Conservation (phyloP, 306 rosid genomes). For the Vachellia collinsii region DNA sequence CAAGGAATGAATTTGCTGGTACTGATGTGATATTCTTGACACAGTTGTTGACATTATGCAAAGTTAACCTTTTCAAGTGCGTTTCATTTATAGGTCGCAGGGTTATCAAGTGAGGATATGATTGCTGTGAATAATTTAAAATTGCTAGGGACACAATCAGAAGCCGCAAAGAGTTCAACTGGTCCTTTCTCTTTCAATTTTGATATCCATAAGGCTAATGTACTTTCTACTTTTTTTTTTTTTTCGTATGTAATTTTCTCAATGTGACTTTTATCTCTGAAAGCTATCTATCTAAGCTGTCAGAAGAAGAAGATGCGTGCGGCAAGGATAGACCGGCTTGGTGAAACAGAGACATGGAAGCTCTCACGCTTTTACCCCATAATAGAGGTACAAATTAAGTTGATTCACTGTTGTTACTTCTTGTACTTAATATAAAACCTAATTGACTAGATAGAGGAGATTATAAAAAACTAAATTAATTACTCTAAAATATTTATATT, state of each 20-base stretch:
- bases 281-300: constrained; percentile 32
- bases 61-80: constrained; percentile 33
- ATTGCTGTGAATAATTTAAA: constrained; percentile 77
- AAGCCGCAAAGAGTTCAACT: constrained; percentile 53
- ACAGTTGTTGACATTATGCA: constrained; percentile 17
- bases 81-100: constrained; percentile 69
- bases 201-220: constrained; percentile 76
- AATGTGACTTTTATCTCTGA: constrained; percentile 37
- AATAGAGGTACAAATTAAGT: constrained; percentile 69
- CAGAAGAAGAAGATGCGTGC: constrained; percentile 95
- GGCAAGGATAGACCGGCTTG: constrained; percentile 74
- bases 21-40: constrained; percentile 14
- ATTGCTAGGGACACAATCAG: constrained; percentile 72
- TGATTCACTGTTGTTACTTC: neutral
- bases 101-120: constrained; percentile 72
- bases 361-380: constrained; percentile 91
- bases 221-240: constrained; percentile 25
- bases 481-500: too few relatives aligned
- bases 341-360: constrained; percentile 77
- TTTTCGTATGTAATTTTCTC: constrained; percentile 13
- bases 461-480: too few relatives aligned
- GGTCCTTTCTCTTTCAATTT: constrained; percentile 79
- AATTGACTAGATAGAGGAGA: too few relatives aligned
- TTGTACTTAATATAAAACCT: too few relatives aligned
- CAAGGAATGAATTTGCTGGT: constrained; percentile 10